These are phyloP conservation scores for Spathaspora gorwiae DNA, from an alignment of 805 yeast genomes.

Conservation along the genomic window DNA sequence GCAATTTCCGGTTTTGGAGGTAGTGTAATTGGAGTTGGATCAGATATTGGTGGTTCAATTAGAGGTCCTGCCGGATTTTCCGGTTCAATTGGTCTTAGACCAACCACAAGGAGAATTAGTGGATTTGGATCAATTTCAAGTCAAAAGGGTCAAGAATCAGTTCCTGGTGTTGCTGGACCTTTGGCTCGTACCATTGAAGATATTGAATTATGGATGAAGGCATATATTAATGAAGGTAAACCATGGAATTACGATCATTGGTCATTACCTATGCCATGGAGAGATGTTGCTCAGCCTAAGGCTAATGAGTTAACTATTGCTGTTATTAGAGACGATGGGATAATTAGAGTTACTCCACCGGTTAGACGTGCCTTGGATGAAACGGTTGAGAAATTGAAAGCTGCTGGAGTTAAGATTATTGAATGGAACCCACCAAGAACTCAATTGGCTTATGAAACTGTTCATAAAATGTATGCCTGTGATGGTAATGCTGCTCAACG, in stretches of 20 bases:
- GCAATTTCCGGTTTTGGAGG: conserved; percentile 40
- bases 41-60: conserved; percentile 43
- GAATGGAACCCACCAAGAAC: conserved; percentile 57
- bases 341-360: conserved; percentile 67
- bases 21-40: conserved; percentile 35
- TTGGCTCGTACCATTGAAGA: conserved; percentile 62
- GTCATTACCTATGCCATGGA: conserved; percentile 51
- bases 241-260: conserved; percentile 57
- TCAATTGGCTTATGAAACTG: conserved; percentile 56
- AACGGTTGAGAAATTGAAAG: conserved; percentile 49
- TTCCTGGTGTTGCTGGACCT: conserved; percentile 66
- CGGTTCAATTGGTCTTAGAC: conserved; percentile 40
- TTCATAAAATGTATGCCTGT: conserved; percentile 50
- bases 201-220: conserved; percentile 62
- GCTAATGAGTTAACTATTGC: conserved; percentile 52
- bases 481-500: conserved; percentile 66
- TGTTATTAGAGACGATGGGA: conserved; percentile 58
- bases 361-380: conserved; percentile 51
- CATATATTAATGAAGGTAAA: conserved; percentile 55
- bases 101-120: conserved; percentile 32
- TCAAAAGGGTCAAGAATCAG: conserved; percentile 62
- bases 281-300: conserved; percentile 36
- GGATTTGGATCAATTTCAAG: conserved; percentile 46
- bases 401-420: conserved; percentile 55
- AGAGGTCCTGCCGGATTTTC: conserved; percentile 42